phyloP scores from a whole-genome alignment of 2,329 filamentous ascomycete species.

The Pseudogymnoascus sp. region DNA sequence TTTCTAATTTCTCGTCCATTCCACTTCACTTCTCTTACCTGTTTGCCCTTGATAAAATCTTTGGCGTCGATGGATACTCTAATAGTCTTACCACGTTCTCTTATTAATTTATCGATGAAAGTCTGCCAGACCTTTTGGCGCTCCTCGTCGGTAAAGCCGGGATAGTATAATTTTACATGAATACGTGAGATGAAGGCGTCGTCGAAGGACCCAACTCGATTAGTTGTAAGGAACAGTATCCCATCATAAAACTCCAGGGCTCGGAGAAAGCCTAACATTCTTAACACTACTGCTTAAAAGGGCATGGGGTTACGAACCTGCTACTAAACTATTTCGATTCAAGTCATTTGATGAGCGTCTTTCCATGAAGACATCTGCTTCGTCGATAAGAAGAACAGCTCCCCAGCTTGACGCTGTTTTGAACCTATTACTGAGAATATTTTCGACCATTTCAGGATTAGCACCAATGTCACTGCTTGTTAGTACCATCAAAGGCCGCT shows the following conservation, averaged over 20 bases:
- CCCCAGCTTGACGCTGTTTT: conserved; percentile 22
- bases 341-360: conserved; percentile 23
- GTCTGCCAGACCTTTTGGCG: conserved; percentile 22
- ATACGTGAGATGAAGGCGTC: conserved; percentile 33
- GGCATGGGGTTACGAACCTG: conserved; percentile 15
- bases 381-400: conserved; percentile 27
- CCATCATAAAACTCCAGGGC: conserved; percentile 35
- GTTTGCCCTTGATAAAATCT: conserved; percentile 3
- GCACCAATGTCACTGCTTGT: conserved; percentile 26
- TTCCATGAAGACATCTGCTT: conserved; percentile 31
- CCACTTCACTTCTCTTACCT: conserved; percentile 10
- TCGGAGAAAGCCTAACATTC: conserved; percentile 28
- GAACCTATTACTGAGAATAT: conserved; percentile 15
- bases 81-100: neutral
- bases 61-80: neutral
- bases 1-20: conserved; percentile 15
- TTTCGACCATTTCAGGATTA: conserved; percentile 4
- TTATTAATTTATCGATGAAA: conserved; percentile 12
- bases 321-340: conserved; percentile 27
- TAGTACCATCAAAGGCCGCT: conserved; percentile 27
- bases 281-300: neutral
- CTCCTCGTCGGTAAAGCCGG: conserved; percentile 18
- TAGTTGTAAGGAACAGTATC: conserved; percentile 36
- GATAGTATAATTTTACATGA: conserved; percentile 29
- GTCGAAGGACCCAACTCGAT: conserved; percentile 33